Base-by-base conservation (phyloP, 1,284 basidiomycete species). In the Ganoderma multipileum region DNA sequence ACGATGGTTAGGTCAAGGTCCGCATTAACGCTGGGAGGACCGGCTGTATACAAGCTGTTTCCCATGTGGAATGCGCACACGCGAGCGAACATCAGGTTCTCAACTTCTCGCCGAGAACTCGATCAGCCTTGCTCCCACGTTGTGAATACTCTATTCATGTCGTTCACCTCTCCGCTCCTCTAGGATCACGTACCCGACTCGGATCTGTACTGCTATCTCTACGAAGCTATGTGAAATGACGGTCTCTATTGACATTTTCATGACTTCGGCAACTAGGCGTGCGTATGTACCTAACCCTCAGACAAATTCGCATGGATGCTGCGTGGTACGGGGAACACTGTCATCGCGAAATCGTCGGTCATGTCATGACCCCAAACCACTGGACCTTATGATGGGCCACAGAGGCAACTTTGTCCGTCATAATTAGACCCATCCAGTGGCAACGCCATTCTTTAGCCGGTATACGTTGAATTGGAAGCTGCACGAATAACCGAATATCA, bases 51-150 rank as follows among this genome's bases (percentile, higher is more conserved):
- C 16, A 28, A 55, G 7, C 11, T 55, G 28, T 30, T 55, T 55
- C 52, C 52, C 52, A 55, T 55, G 52, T 30, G 28, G 52, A 55
- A 28, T 30, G 28, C 8, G 16, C 23, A 23, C 52, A 55, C 28
- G 52, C 52, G 52, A 6, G 18, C 28, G 52, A 55, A 33, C 52
- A 55, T 55, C 52, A 55, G 14, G 28, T 55, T 55, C 52, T 55
- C 14, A 55, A 20, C 52, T 55, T 55, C 52, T 55, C 52, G 28
- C 52, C 52, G 14, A 33, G 52, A 55, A 55, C 52, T 30, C 52
- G 52, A 55, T 55, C 52, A 54, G 6, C 4, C 16, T 30, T 33
- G 4, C 52, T 55, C 52, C 52, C 52, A 55, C 52, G 52, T 55
- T 55, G 28, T 55, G 52, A 50, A 50, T 50, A 14, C 4, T 55